Conservation (phyloP, 306 rosid genomes). For the Malus fusca region DNA sequence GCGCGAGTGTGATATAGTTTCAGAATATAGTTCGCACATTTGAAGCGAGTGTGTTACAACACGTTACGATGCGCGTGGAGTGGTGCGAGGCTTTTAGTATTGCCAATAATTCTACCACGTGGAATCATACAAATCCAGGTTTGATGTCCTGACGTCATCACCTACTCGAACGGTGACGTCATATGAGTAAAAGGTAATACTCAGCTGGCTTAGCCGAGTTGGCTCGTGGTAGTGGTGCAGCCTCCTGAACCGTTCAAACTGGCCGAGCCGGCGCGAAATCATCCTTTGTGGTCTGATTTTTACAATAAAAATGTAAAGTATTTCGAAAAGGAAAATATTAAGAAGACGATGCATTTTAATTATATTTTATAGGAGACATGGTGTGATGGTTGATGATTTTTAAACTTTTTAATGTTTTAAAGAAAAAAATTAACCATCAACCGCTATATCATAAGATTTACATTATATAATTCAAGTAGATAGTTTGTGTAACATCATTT, state of each 20-base stretch:
- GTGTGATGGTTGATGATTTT: too few species aligned
- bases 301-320: too few species aligned
- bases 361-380: too few species aligned
- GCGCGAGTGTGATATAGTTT: not conserved
- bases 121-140: not conserved
- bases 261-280: not conserved
- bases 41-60: not conserved
- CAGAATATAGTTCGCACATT: not conserved
- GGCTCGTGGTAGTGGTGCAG: not conserved
- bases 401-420: too few species aligned
- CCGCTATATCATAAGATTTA: too few species aligned
- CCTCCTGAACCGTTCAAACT: not conserved
- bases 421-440: too few species aligned
- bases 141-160: slow-evolving; percentile 14
- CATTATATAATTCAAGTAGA: too few species aligned
- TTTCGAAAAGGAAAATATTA: too few species aligned
- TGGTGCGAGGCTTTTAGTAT: not conserved
- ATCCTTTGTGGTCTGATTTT: too few species aligned
- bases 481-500: too few species aligned
- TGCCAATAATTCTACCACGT: slow-evolving; percentile 17
- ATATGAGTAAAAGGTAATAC: not conserved
- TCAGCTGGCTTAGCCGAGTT: not conserved
- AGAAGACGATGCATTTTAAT: too few species aligned
- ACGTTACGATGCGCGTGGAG: not conserved
- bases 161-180: not conserved